Percentiles rank a stretch among this genome's conserved stretches.
phyloP scores from a whole-genome alignment of 257 asterid species.

The Nicotiana otophora region DNA sequence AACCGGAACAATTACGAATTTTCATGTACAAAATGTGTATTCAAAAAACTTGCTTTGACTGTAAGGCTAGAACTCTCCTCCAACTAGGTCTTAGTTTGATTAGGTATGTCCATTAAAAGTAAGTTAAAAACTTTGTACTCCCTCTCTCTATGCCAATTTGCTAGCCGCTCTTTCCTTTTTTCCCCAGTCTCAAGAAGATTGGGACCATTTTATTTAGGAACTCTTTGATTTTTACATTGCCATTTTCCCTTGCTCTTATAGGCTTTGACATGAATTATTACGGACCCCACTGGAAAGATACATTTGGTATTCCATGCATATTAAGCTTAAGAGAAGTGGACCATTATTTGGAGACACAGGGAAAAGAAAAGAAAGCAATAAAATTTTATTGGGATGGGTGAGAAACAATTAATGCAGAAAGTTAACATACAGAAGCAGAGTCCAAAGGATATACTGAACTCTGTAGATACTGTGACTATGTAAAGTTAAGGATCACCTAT shows the following conservation, averaged over 20 bases:
- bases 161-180: not conserved
- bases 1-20: not conserved
- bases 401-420: not conserved
- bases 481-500: not conserved
- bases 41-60: not conserved
- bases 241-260: not conserved
- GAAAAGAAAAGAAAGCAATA: not conserved
- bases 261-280: not conserved
- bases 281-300: not conserved
- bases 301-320: not conserved
- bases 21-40: not conserved
- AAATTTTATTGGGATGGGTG: not conserved
- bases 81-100: not conserved
- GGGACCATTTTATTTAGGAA: not conserved
- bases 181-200: not conserved
- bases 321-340: not conserved
- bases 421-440: not conserved
- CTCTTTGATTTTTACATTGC: not conserved
- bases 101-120: not conserved
- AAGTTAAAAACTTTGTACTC: not conserved
- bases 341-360: not conserved
- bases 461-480: not conserved
- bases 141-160: not conserved
- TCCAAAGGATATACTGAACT: not conserved
- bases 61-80: not conserved